Evolutionary conservation across 495 filamentous ascomycete genomes (phyloP).

Genomic region (Hapsidospora chrysogenum): DNA sequence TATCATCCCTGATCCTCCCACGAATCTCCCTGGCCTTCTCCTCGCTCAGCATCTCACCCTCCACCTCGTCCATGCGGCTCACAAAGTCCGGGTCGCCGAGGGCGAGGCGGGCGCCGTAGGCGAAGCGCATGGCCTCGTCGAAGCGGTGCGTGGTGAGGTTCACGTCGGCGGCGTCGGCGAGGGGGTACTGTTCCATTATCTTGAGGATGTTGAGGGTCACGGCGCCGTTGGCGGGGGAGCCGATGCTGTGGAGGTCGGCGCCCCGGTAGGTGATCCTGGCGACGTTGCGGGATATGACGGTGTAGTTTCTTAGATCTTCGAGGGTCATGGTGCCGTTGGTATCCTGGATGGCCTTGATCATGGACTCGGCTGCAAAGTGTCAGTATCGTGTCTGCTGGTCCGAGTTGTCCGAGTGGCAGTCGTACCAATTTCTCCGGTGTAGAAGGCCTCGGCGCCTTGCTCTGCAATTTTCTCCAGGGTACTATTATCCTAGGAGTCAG

Average conservation of each 20-base stretch:
- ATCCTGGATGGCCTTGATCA: slow-evolving; percentile 43
- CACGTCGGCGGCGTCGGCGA: slow-evolving; percentile 13
- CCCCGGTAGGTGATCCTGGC: slow-evolving; percentile 54
- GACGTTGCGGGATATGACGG: slow-evolving; percentile 39
- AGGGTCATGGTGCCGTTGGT: slow-evolving; percentile 71
- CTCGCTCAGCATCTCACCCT: slow-evolving; percentile 44
- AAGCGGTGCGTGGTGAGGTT: slow-evolving; percentile 56
- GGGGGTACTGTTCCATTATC: slow-evolving; percentile 53
- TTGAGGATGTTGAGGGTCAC: slow-evolving; percentile 62
- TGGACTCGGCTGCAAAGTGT: slow-evolving; percentile 44
- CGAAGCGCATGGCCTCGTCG: slow-evolving; percentile 76
- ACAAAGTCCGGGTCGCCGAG: slow-evolving; percentile 72
- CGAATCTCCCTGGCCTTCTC: slow-evolving; percentile 40
- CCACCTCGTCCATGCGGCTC: slow-evolving; percentile 35
- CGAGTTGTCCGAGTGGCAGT: not conserved
- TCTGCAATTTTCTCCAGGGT: slow-evolving; percentile 61
- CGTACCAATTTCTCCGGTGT: slow-evolving; percentile 39
- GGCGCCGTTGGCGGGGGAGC: slow-evolving; percentile 57
- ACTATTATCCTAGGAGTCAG: slow-evolving; percentile 4
- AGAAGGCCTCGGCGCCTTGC: slow-evolving; percentile 57
- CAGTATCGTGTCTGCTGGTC: not conserved
- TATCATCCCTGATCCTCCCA: slow-evolving; percentile 47
- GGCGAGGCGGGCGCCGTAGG: slow-evolving; percentile 51
- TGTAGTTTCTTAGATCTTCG: slow-evolving; percentile 56
- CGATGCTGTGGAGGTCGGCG: slow-evolving; percentile 47